Evolutionary conservation across 768 basidiomycete species (phyloP).

Genomic region (Suillus weaverae): DNA sequence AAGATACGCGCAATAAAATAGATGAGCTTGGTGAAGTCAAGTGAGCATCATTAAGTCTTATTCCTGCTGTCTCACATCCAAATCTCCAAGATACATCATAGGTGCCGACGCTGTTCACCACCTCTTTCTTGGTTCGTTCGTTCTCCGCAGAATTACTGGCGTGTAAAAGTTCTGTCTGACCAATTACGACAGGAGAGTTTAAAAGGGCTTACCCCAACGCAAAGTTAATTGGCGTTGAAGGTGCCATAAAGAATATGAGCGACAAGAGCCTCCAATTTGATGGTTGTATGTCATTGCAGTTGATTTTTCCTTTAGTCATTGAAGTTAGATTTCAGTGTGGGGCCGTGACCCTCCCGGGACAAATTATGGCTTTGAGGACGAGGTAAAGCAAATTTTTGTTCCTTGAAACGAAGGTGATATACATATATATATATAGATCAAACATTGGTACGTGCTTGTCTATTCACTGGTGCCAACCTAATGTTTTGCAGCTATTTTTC

Average conservation of each 20-base stretch:
- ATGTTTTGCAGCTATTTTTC: constrained; percentile 56
- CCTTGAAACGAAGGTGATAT: background rate
- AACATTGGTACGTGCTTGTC: constrained; percentile 43
- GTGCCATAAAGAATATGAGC: constrained; percentile 49
- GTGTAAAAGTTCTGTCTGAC: constrained; percentile 23
- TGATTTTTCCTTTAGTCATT: background rate
- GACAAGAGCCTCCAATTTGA: constrained; percentile 57
- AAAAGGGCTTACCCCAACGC: constrained; percentile 71
- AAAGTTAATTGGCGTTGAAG: constrained; percentile 69
- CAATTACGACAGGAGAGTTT: constrained; percentile 47
- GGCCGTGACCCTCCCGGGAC: constrained; percentile 63
- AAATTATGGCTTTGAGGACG: constrained; percentile 77
- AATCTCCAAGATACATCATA: constrained; percentile 50
- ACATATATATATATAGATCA: constrained; percentile 36
- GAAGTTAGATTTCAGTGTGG: constrained; percentile 41
- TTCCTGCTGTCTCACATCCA: constrained; percentile 7
- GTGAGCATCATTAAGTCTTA: constrained; percentile 33
- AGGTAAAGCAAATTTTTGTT: constrained; percentile 36
- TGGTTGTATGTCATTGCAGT: constrained; percentile 48
- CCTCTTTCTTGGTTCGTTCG: constrained; percentile 50
- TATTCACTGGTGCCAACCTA: background rate
- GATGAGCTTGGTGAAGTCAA: constrained; percentile 69
- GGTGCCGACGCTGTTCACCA: constrained; percentile 60
- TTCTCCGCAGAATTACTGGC: constrained; percentile 17
- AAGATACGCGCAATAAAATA: constrained; percentile 62